Conservation (phyloP, 164 flowering plant species). For the Saururus chinensis region DNA sequence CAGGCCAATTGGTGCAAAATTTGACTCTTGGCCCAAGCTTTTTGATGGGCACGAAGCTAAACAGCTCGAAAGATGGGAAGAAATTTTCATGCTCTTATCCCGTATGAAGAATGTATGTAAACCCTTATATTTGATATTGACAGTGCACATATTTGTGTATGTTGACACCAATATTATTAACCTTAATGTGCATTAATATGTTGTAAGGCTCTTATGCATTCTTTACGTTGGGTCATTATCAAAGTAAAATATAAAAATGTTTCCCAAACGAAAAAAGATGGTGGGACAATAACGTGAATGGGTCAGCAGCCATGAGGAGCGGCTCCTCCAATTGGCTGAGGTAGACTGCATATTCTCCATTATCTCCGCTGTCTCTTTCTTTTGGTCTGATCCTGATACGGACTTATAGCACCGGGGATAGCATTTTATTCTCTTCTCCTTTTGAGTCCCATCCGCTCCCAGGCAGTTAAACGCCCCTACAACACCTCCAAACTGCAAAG, state of each 20-base stretch:
- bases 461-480: conserved; percentile 89
- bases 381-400: conserved; percentile 42
- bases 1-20: conserved; percentile 10
- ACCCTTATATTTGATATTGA: too few relatives aligned
- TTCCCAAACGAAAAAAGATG: too few relatives aligned
- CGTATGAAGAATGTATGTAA: too few relatives aligned
- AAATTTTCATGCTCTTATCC: too few relatives aligned
- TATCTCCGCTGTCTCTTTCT: conserved; percentile 25
- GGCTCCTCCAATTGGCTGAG: conserved; percentile 44
- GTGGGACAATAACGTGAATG: conserved; percentile 36
- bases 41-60: conserved; percentile 5
- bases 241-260: too few relatives aligned
- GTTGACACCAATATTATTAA: too few relatives aligned
- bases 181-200: too few relatives aligned
- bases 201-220: too few relatives aligned
- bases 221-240: too few relatives aligned
- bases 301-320: conserved; percentile 20
- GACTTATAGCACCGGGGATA: conserved; percentile 63
- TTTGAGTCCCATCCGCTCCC: conserved; percentile 82
- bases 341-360: conserved; percentile 48
- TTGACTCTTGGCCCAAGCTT: neutral
- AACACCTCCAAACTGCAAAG: conserved; percentile 66
- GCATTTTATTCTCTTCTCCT: conserved; percentile 59
- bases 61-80: conserved; percentile 58
- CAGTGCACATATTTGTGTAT: too few relatives aligned